Conservation (phyloP, 306 rosid genomes). For the Quillaja saponaria region DNA sequence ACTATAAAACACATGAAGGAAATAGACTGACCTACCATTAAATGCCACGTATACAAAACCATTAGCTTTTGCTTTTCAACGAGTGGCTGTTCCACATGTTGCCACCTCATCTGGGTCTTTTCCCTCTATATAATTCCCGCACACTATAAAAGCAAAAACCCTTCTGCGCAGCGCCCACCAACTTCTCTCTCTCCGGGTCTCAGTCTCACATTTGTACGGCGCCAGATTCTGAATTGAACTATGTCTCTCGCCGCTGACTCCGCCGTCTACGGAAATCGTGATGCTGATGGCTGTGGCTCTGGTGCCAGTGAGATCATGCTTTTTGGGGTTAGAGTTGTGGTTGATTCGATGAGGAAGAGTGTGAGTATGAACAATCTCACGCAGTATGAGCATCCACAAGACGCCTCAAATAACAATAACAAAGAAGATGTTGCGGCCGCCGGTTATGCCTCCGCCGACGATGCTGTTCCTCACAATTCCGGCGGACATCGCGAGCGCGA, state of each 20-base stretch:
- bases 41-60: constrained; percentile 32
- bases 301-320: constrained; percentile 66
- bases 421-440: constrained; percentile 49
- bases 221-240: not conserved
- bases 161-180: not conserved
- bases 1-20: constrained; percentile 22
- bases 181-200: not conserved
- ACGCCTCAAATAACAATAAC: constrained; percentile 23
- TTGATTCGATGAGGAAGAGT: constrained; percentile 96
- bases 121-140: constrained; percentile 34
- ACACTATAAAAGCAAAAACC: constrained; percentile 1
- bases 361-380: constrained; percentile 94
- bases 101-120: constrained; percentile 42
- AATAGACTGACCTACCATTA: constrained; percentile 10
- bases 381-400: constrained; percentile 77
- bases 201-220: constrained; percentile 20
- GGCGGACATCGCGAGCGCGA: constrained; percentile 75
- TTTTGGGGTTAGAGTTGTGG: constrained; percentile 87
- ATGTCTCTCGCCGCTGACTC: constrained; percentile 50
- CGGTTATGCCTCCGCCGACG: constrained; percentile 88
- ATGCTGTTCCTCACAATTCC: constrained; percentile 60
- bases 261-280: constrained; percentile 27
- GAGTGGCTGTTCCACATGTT: constrained; percentile 31
- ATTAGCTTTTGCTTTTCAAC: not conserved
- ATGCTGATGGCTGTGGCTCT: too few relatives aligned